Base-by-base conservation (phyloP, 1,139 yeast genomes). In the Yamadazyma blattariae region DNA sequence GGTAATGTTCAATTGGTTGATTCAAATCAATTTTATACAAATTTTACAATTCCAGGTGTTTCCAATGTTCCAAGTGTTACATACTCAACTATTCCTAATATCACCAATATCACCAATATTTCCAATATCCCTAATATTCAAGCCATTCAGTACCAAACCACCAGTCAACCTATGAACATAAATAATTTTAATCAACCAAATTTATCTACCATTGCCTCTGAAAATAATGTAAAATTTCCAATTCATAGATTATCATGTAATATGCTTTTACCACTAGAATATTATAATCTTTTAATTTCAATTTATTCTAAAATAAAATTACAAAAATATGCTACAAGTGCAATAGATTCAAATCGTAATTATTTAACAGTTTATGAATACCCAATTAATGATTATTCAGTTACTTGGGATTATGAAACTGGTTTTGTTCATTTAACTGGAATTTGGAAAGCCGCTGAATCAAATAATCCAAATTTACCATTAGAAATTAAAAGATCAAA, bases 391-490 rank as follows among this genome's bases (percentile, higher is more conserved):
- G 74, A 55, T 39, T 75, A 78, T 45, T 77, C 88, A 78, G 74
- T 90, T 39, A 80, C 88, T 42, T 89, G 97, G 97, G 96, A 87
- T 56, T 82, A 83, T 54, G 78, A 75, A 49, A 81, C 94, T 0
- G 96, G 97, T 1, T 83, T 80, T 56, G 96, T 89, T 8, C 96
- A 88, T 55, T 70, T 89, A 39, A 89, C 97, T 0, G 96, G 96
- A 0, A 71, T 89, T 37, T 89, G 97, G 96, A 86, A 89, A 58
- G 73, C 74, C 2, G 82, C 90, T 11, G 69, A 84, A 18, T 28
- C 25, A 12, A 41, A 35, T n/a, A 34, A 34, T 17, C 25, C 29
- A 8, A 16, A 21, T 21, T n/a, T 21, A 21, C 11, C 6, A 11
- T 13, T 11, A 6, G 26, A 30, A 16, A 25, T 24, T 18, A 29